Base-by-base conservation (phyloP, 2,329 filamentous ascomycete genomes). In the Botrytis cinerea region DNA sequence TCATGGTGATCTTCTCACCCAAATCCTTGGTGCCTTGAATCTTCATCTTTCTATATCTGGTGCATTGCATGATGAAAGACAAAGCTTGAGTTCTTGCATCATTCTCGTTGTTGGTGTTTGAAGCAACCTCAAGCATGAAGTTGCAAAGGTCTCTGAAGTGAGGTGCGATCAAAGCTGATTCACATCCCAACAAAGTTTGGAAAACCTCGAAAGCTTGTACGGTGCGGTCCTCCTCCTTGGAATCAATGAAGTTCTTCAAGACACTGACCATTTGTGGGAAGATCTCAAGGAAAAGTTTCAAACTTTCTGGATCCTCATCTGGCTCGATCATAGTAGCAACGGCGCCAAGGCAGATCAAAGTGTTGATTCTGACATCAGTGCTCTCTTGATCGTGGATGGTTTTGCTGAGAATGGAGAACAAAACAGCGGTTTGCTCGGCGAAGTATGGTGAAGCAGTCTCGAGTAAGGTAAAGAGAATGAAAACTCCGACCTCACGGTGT, bases 151-250 rank as follows among this genome's bases (percentile, higher is more conserved):
- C 94, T 81, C 92, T 93, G 80, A 99, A 93, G 84, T 98, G 95
- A 72, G 89, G 87, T 77, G 91, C 92, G 70, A 98, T 86, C 69
- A 98, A 88, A 64, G 93, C 89, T 45, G 93, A 92, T 82, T 98
- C 95, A 82, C 94, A 97, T 76, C 92, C 93, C 71, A 99, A 89
- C 79, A 98, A 91, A 69, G 93, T 96, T 86, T 98, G 96, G 88
- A 98, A 97, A 77, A 97, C 94, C 82, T 98, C 96, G 79, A 98
- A 99, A 40, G 94, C 90, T 81, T 95, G 91, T 86, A 95, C 93
- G 78, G 93, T 91, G 81, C 92, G 92, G 81, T 97, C 95, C 79
- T 98, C 95, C 79, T 98, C 92, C 73, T 89, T 88, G 73, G 88
- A 88, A 79, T 94, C 89, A 74, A 98, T 92, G 40, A 93, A 90